Evolutionary conservation across 441 rosid genomes (phyloP).

Genomic region (Omphalea diandra): DNA sequence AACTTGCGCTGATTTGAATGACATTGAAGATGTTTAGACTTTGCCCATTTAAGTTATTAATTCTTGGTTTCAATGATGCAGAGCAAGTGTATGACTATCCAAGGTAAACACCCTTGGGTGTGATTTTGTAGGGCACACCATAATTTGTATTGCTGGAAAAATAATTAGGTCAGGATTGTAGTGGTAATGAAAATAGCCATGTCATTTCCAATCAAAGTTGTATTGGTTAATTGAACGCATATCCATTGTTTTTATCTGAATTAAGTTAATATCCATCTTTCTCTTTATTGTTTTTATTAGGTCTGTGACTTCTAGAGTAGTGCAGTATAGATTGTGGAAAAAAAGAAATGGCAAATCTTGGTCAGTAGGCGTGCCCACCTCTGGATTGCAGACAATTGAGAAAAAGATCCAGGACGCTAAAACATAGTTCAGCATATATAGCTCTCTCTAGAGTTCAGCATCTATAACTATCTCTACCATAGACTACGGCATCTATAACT

Average conservation of each 20-base stretch:
- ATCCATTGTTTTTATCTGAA: conserved; percentile 14
- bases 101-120: conserved; percentile 12
- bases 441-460: too few relatives aligned
- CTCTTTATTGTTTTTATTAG: not conserved
- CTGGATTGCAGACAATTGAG: too few relatives aligned
- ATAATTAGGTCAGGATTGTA: conserved; percentile 20
- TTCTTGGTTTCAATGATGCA: not conserved
- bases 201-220: not conserved
- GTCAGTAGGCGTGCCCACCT: too few relatives aligned
- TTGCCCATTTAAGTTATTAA: conserved; percentile 22
- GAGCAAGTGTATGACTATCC: conserved; percentile 6
- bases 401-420: too few relatives aligned
- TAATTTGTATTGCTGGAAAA: conserved; percentile 16
- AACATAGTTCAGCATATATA: too few relatives aligned
- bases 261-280: not conserved
- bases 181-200: not conserved
- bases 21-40: conserved; percentile 20
- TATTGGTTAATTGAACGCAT: conserved; percentile 3
- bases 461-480: too few relatives aligned
- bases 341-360: too few relatives aligned
- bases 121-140: conserved; percentile 14
- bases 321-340: too few relatives aligned
- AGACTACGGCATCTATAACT: too few relatives aligned
- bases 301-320: too few relatives aligned
- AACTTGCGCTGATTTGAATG: not conserved